Percentiles rank a stretch among this genome's conserved stretches.
Evolutionary conservation across 2,329 filamentous ascomycete species (phyloP).

Genomic region (Penicillium rolfsii): DNA sequence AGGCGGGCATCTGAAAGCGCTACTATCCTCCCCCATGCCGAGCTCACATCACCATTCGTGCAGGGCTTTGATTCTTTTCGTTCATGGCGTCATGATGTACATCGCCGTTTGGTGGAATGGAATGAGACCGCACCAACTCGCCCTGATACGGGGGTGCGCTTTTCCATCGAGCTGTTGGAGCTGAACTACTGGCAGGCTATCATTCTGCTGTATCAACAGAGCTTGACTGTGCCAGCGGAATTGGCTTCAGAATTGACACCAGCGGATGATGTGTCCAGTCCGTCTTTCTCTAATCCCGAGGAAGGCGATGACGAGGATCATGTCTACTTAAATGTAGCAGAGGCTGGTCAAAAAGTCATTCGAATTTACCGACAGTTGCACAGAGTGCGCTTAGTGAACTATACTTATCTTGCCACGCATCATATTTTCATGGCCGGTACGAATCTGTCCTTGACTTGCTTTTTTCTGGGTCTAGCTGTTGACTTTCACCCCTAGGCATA

Average conservation of each 20-base stretch:
- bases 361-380: constrained; percentile 90
- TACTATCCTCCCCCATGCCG: constrained; percentile 75
- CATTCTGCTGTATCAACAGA: constrained; percentile 93
- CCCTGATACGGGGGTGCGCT: constrained; percentile 80
- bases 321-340: constrained; percentile 91
- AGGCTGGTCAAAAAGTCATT: constrained; percentile 90
- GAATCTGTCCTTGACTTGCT: constrained; percentile 23
- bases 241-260: constrained; percentile 75
- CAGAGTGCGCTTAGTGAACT: constrained; percentile 85
- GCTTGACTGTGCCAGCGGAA: constrained; percentile 79
- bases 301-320: constrained; percentile 76
- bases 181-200: constrained; percentile 98
- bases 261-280: constrained; percentile 62
- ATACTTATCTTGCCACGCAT: constrained; percentile 93
- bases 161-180: constrained; percentile 86
- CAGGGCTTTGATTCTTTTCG: constrained; percentile 82
- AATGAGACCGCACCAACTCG: constrained; percentile 78
- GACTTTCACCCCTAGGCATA: constrained; percentile 56
- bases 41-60: constrained; percentile 82
- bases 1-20: constrained; percentile 64
- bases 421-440: constrained; percentile 94
- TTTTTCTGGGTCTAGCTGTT: constrained; percentile 3
- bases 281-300: constrained; percentile 51
- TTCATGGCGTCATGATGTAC: constrained; percentile 86
- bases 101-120: constrained; percentile 81